Evolutionary conservation across 371 early-diverging fungal genomes (phyloP).

Genomic region (Choanephora cucurbitarum): DNA sequence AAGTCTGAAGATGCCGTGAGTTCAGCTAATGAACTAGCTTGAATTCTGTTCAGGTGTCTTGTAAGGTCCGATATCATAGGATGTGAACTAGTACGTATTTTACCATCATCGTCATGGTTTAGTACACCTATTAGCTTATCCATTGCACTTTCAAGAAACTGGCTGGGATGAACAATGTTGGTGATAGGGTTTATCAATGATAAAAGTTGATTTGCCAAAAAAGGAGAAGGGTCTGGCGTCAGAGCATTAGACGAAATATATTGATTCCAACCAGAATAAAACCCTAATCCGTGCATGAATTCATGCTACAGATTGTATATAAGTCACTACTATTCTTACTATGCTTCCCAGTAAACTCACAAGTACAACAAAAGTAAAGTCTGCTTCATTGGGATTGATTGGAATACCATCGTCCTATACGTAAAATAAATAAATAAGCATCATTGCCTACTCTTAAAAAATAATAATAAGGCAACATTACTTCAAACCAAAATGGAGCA

Average conservation of each 20-base stretch:
- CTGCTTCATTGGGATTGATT: slow-evolving; percentile 48
- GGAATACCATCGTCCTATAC: slow-evolving; percentile 35
- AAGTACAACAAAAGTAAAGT: slow-evolving; percentile 58
- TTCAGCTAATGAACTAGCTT: slow-evolving; percentile 3
- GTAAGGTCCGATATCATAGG: slow-evolving; percentile 4
- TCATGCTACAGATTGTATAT: slow-evolving; percentile 43
- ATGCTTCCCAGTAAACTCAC: slow-evolving; percentile 4
- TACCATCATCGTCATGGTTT: neutral
- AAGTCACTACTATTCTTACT: neutral
- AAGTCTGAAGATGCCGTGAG: slow-evolving; percentile 17
- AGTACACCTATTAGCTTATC: slow-evolving; percentile 13
- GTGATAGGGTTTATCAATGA: slow-evolving; percentile 7
- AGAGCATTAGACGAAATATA: slow-evolving; percentile 16
- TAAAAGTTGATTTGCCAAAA: slow-evolving; percentile 31
- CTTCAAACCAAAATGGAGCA: slow-evolving; percentile 49
- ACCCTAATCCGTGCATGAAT: slow-evolving; percentile 66
- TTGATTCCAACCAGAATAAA: slow-evolving; percentile 52
- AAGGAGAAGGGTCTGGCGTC: slow-evolving; percentile 32
- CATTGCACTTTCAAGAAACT: slow-evolving; percentile 27
- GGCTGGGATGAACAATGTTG: slow-evolving; percentile 6
- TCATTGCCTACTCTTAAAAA: too few relatives aligned
- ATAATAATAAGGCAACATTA: neutral
- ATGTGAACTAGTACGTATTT: neutral
- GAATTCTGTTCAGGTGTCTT: slow-evolving; percentile 12
- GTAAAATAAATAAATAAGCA: neutral